Percentiles rank a stretch among this genome's conserved stretches.
Conservation (phyloP, 148 eudicot genomes). For the Suaeda aralocaspica region DNA sequence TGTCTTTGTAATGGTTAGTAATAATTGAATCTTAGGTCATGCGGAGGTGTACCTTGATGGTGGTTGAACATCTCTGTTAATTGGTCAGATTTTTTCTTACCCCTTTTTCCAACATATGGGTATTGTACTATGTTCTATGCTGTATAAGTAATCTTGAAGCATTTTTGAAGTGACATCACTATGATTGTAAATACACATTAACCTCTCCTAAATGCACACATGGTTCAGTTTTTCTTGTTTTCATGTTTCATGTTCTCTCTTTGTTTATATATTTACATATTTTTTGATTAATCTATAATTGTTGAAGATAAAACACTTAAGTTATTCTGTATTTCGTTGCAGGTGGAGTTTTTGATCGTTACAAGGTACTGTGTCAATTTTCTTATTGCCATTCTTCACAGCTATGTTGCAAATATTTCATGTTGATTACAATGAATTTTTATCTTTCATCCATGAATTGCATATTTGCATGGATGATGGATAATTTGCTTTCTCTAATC, state of each 20-base stretch:
- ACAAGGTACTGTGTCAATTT: constrained; percentile 60
- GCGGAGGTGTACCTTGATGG: no score
- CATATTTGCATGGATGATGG: neutral
- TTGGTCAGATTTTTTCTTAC: neutral
- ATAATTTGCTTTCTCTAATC: neutral
- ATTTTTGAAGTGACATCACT: neutral
- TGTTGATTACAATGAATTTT: neutral
- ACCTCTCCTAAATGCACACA: neutral
- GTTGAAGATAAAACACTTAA: constrained; percentile 1
- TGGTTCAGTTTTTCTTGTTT: neutral
- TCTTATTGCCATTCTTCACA: neutral
- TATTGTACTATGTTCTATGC: no score
- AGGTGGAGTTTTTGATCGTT: constrained; percentile 92
- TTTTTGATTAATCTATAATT: constrained; percentile 5
- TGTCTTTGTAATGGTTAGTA: neutral
- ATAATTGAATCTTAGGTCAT: neutral
- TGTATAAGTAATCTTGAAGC: no score
- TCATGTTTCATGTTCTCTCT: neutral
- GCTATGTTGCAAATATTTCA: neutral
- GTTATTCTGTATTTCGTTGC: constrained; percentile 21
- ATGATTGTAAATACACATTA: no score
- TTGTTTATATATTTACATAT: neutral
- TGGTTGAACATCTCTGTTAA: no score
- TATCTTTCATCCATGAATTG: neutral
- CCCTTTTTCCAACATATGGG: no score